Evolutionary conservation across 176 grass and related monocot genomes (phyloP), one percentile per base, ranked within the genome.

Genomic region (Avena atlantica): DNA sequence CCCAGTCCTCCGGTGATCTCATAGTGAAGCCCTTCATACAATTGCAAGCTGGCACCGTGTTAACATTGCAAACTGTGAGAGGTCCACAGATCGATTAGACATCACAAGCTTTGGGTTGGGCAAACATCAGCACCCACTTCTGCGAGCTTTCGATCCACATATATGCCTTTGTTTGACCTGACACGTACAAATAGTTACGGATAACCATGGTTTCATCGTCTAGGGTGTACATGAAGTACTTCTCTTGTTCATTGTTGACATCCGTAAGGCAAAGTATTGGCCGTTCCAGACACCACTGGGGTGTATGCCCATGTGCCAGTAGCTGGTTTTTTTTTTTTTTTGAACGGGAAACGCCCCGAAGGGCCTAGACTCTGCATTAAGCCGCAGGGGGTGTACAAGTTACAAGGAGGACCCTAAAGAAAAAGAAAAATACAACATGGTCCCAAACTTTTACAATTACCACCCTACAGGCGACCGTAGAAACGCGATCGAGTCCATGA

Each of bases 81-180:
- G 91, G 55, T 58, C 91, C 87, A 20, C 87, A 92, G n/a, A 83
- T 57, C 12, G 78, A 79, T 15, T 76, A 87, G n/a, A 81, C 87
- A 58, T 84, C 79, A 23, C 87, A 92, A 4, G 12, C 20, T 67
- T 27, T 79, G 2, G 91, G 91, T 21, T 81, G 61, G 48, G 79
- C 23, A 73, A 23, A 79, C 31, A 83, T 81, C 15, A 17, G 59
- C 4, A 74, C 31, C 87, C 91, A 92, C 34, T 62, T 36, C 29
- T 73, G 42, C 27, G 13, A 20, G 47, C 12, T 6, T 8, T 89
- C 78, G 9, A 74, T 52, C 78, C 82, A 92, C 21, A 83, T 68
- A 6, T 24, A 49, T 12, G 59, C 36, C 62, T 51, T 48, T 48
- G 62, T 31, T 44, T 82, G 78, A 12, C 87, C 90, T 21, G 27